These are phyloP conservation scores for Ceriops tagal DNA, from an alignment of 345 rosid genomes.

Conservation along the genomic window DNA sequence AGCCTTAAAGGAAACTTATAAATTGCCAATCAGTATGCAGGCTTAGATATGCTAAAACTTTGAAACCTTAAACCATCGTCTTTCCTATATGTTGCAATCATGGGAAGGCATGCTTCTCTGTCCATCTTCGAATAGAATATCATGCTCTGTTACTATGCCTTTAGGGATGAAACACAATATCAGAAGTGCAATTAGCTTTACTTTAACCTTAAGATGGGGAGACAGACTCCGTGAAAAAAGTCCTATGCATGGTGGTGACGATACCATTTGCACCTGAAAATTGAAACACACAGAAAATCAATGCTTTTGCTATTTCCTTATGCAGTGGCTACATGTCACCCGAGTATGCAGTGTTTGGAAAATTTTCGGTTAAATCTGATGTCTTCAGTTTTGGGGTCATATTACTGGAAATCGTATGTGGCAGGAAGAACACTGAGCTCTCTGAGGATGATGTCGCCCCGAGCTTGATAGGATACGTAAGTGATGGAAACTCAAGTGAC, in stretches of 20 bases:
- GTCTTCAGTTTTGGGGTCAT: slow-evolving; percentile 29
- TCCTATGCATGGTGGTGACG: background rate
- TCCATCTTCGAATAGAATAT: too few species aligned
- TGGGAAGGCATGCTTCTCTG: background rate
- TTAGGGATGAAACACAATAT: too few species aligned
- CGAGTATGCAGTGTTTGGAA: slow-evolving; percentile 19
- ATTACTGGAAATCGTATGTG: slow-evolving; percentile 41
- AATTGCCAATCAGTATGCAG: too few species aligned
- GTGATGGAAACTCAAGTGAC: background rate
- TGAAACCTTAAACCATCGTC: too few species aligned
- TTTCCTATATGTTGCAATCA: too few species aligned
- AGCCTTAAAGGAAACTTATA: too few species aligned
- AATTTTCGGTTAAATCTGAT: slow-evolving; percentile 20
- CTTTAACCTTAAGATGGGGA: too few species aligned
- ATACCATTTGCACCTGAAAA: too few species aligned
- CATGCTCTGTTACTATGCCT: too few species aligned
- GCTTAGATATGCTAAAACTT: too few species aligned
- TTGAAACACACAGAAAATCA: background rate
- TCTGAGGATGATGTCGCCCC: background rate
- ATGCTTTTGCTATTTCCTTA: background rate
- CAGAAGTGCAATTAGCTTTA: too few species aligned
- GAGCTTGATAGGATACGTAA: slow-evolving; percentile 20
- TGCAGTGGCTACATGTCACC: slow-evolving; percentile 32
- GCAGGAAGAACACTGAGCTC: slow-evolving; percentile 24
- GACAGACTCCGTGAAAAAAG: too few species aligned